Conservation (phyloP, 2,329 filamentous ascomycete genomes). For the Thyridium curvatum region DNA sequence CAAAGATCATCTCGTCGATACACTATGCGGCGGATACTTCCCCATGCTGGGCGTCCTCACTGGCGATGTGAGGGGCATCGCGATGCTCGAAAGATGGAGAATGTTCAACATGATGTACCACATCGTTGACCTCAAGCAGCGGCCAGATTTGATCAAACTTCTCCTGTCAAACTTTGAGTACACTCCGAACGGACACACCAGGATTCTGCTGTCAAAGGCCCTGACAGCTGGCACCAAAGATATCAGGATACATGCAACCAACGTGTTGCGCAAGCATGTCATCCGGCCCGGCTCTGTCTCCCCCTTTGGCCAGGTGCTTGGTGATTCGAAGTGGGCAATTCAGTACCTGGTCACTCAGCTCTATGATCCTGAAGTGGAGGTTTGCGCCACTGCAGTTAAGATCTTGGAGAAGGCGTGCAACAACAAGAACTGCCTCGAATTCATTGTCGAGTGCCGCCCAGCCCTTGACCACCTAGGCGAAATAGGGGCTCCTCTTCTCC, state of each 20-base stretch:
- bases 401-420: constrained; percentile 98
- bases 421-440: constrained; percentile 82
- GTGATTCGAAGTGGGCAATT: constrained; percentile 91
- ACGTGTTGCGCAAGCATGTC: constrained; percentile 80
- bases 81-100: constrained; percentile 91
- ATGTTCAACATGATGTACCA: constrained; percentile 99
- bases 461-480: constrained; percentile 93
- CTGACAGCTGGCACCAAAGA: constrained; percentile 87
- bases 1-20: constrained; percentile 74
- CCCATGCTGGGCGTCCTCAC: constrained; percentile 84
- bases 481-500: constrained; percentile 85
- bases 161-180: constrained; percentile 92
- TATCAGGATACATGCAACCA: constrained; percentile 85
- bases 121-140: constrained; percentile 84
- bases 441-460: constrained; percentile 92
- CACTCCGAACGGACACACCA: constrained; percentile 77
- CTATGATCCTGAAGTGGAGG: constrained; percentile 94
- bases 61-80: constrained; percentile 72
- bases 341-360: constrained; percentile 95
- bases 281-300: constrained; percentile 39
- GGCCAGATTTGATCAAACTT: constrained; percentile 84
- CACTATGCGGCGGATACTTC: constrained; percentile 88
- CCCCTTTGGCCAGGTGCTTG: constrained; percentile 33
- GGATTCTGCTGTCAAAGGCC: constrained; percentile 88
- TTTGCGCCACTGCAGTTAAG: constrained; percentile 93